Base-by-base conservation (phyloP, 1,284 basidiomycete genomes). In the Cutaneotrichosporon dermatis region DNA sequence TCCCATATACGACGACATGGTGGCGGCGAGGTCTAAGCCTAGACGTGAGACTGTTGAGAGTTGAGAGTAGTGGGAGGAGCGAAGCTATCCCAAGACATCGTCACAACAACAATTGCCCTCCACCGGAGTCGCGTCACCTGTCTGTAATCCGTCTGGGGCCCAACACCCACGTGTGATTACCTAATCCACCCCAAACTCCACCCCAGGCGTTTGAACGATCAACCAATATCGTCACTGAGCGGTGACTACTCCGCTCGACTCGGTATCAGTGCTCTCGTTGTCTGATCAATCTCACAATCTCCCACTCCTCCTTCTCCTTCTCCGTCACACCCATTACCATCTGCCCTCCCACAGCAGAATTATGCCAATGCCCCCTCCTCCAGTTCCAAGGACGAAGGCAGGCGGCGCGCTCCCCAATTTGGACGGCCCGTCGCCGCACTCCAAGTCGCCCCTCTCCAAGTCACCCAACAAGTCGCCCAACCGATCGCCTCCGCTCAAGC, bases 1-100 rank as follows among this genome's bases (percentile, higher is more conserved):
- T 34, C 69, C 70, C 54, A 73, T 70, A 57, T 75, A 75, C 8
- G 72, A 73, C 6, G 69, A 63, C 75, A 76, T 76, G 44, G 42
- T 60, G 53, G n/a, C 39, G 9, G 25, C 25, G 25, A 25, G 25
- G 25, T 25, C 25, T 25, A 25, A 25, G 25, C 25, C 25, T 25
- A 25, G 39, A 12, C 39, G 39, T 12, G 39, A 40, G 39, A 40
- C 8, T 16, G 11, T 6, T 13, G 34, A 46, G 7, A 44, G 13
- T n/a, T 16, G 15, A 43, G 49, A 12, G 15, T 10, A 51, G 48
- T 39, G 12, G 40, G 25, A 25, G 25, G 25, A 25, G 25, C 25
- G 25, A 25, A 25, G 25, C 25, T 25, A 25, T 25, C 25, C 25
- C 25, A 25, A 25, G 15, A 44, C 43, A 13, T n/a, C 12, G n/a